Base-by-base conservation (phyloP, 2,329 filamentous ascomycete species). In the Gnomoniopsis smithogilvyi region DNA sequence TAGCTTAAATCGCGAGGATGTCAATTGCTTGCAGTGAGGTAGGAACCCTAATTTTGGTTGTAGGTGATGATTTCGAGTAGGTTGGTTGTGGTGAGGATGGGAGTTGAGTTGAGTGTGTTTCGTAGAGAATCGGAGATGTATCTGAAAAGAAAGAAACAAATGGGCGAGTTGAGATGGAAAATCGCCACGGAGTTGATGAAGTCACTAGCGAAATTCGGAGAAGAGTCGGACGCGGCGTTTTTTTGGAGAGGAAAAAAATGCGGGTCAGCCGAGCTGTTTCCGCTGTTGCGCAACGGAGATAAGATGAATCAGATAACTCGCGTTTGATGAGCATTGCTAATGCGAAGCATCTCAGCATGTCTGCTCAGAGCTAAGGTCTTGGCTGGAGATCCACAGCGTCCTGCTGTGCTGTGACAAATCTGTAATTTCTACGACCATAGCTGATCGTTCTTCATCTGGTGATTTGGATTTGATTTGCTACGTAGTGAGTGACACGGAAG, bases 121-220 rank as follows among this genome's bases (percentile, higher is more conserved):
- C 33, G 46, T 52, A 49, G n/a, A n/a, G n/a, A n/a, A n/a, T n/a
- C n/a, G n/a, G n/a, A 21, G 51, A 19, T 54, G n/a, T 46, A 3
- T 7, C 8, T 15, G 17, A 47, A 33, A 6, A 45, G 24, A 38
- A 38, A 19, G 17, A 38, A 7, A 49, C 14, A 49, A 30, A 43
- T 10, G 34, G 17, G 17, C 33, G 46, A 41, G 54, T 30, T 22
- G 17, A 36, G 21, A 14, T 38, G 33, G 26, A 56, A 45, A 56
- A 50, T 56, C 54, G 54, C 54, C 54, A 56, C 54, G 34, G 46
- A 21, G 15, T 34, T 41, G 46, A 56, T 56, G 54, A 56, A 56
- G 54, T 56, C 54, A 56, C 54, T 38, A 46, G 21, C n/a, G 45
- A 52, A 70, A 69, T 67, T 72, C 70, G 69, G 70, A 56, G 60